A percentile compares a stretch with the other conserved stretches of the same genome.
phyloP scores from a whole-genome alignment of 768 basidiomycete genomes.

The Agrocybe chaxingu region DNA sequence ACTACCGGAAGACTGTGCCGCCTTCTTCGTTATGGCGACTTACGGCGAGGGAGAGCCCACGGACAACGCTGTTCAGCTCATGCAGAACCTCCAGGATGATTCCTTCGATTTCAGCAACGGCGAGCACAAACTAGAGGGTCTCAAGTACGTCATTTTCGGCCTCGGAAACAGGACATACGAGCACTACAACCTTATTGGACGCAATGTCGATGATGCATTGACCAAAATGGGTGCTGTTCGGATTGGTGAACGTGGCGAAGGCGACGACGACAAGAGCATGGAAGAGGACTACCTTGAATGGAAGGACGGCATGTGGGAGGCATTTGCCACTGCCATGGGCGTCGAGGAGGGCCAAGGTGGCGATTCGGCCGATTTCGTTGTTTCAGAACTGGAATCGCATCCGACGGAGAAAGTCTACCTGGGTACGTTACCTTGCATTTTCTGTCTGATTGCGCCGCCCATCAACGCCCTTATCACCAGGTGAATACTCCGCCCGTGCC shows the following conservation, averaged over 20 bases:
- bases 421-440: slow-evolving; percentile 43
- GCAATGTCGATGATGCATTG: slow-evolving; percentile 71
- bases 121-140: slow-evolving; percentile 67
- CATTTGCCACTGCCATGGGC: slow-evolving; percentile 74
- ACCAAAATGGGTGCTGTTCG: slow-evolving; percentile 78
- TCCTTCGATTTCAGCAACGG: slow-evolving; percentile 87
- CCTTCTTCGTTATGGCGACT: slow-evolving; percentile 95
- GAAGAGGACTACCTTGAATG: slow-evolving; percentile 99
- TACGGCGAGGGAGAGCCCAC: slow-evolving; percentile 99
- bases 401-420: slow-evolving; percentile 90
- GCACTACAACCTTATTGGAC: slow-evolving; percentile 90
- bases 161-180: slow-evolving; percentile 94
- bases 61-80: slow-evolving; percentile 92
- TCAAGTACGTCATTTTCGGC: slow-evolving; percentile 94
- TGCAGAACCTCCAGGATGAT: slow-evolving; percentile 87
- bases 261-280: slow-evolving; percentile 99
- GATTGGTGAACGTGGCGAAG: slow-evolving; percentile 90
- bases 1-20: slow-evolving; percentile 82
- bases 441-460: not conserved
- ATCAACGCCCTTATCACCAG: slow-evolving; percentile 32
- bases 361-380: slow-evolving; percentile 90
- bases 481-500: slow-evolving; percentile 94
- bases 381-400: slow-evolving; percentile 75
- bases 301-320: slow-evolving; percentile 98
- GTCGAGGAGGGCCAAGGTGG: slow-evolving; percentile 97